Conservation (phyloP, 1,284 basidiomycete species). For the Anthracocystis panici-leucophaei region DNA sequence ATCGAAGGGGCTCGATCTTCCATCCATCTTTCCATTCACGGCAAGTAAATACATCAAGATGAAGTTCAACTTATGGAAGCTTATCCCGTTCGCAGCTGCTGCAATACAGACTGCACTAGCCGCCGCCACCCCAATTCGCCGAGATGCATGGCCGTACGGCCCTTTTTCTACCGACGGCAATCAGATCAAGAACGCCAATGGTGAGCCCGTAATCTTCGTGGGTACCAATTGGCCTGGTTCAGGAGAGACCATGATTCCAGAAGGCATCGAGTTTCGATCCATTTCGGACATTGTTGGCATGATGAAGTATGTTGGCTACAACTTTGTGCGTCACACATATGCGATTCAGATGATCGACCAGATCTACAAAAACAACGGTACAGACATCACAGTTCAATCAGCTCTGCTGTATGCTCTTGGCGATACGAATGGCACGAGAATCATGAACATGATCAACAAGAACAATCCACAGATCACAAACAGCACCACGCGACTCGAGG, state of each 20-base stretch:
- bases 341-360: constrained; percentile 52
- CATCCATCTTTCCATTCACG: not conserved
- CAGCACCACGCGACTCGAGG: constrained; percentile 35
- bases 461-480: constrained; percentile 37
- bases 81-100: constrained; percentile 20
- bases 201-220: constrained; percentile 32
- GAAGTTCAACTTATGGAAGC: constrained; percentile 28
- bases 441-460: constrained; percentile 38
- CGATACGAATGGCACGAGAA: constrained; percentile 31
- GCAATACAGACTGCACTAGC: constrained; percentile 21
- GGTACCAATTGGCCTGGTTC: constrained; percentile 49
- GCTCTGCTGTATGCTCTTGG: constrained; percentile 32
- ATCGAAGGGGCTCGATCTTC: not conserved
- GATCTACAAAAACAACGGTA: constrained; percentile 45
- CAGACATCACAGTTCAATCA: constrained; percentile 32
- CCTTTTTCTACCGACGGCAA: constrained; percentile 34
- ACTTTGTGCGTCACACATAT: constrained; percentile 48
- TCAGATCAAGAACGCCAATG: constrained; percentile 43
- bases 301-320: constrained; percentile 46
- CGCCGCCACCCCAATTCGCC: constrained; percentile 16
- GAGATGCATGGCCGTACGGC: constrained; percentile 36
- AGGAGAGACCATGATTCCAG: constrained; percentile 45
- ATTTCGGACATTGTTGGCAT: constrained; percentile 34
- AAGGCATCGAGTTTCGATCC: constrained; percentile 40
- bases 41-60: constrained; percentile 6